Conservation (phyloP, 371 early-diverging fungal genomes). For the Mortierella sp. region DNA sequence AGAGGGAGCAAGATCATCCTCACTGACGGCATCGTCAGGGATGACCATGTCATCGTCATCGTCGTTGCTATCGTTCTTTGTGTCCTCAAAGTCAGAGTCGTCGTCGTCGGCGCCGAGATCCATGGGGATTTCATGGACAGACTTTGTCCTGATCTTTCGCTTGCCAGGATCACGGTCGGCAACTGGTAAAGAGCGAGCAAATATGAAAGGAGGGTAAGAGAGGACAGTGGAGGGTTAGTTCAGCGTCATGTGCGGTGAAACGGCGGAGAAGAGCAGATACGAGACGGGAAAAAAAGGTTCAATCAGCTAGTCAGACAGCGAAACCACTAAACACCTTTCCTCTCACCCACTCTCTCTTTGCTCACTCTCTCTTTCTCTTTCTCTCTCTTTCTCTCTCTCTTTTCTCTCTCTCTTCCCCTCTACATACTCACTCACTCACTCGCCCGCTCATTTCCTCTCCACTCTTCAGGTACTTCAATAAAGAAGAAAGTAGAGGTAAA, state of each 20-base stretch:
- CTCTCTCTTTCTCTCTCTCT: background rate
- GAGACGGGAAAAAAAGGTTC: background rate
- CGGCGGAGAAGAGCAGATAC: conserved; percentile 1
- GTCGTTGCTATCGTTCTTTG: conserved; percentile 37
- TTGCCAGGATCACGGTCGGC: conserved; percentile 54
- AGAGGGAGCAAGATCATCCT: conserved; percentile 27
- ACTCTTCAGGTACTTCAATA: background rate
- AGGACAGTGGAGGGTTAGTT: background rate
- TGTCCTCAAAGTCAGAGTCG: conserved; percentile 51
- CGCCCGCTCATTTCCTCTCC: conserved; percentile 1
- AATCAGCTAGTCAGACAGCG: background rate
- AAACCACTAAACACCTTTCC: too few species aligned
- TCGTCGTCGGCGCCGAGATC: conserved; percentile 48
- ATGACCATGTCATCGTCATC: conserved; percentile 49
- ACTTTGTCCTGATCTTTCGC: conserved; percentile 51
- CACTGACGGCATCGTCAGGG: conserved; percentile 40
- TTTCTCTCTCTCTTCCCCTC: background rate
- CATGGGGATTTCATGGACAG: conserved; percentile 47
- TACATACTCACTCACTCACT: background rate
- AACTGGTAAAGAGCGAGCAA: conserved; percentile 19
- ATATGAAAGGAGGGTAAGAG: background rate
- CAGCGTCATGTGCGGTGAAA: background rate
- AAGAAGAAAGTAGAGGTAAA: background rate
- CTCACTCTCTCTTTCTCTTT: background rate
- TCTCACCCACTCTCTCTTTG: background rate